A percentile compares a stretch with the other conserved stretches of the same genome.
These are phyloP conservation scores for Fusarium zealandicum DNA, from an alignment of 2,329 filamentous ascomycete species.

Conservation along the genomic window DNA sequence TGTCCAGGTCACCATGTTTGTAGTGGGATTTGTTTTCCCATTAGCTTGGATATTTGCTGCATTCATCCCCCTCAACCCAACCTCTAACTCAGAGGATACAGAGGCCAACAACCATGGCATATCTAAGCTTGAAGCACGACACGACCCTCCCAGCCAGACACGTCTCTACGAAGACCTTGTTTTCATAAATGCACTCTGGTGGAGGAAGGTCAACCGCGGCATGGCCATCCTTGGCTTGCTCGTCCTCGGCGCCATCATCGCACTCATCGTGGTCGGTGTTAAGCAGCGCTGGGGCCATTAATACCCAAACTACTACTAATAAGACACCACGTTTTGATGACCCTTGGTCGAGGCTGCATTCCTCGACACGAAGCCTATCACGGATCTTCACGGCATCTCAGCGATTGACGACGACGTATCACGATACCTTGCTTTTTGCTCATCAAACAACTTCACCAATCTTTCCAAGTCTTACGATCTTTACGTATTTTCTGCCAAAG, in stretches of 20 bases:
- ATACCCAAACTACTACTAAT: slow-evolving; percentile 18
- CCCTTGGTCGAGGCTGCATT: slow-evolving; percentile 5
- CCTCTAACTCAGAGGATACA: slow-evolving; percentile 60
- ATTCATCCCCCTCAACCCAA: slow-evolving; percentile 72
- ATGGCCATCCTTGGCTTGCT: slow-evolving; percentile 65
- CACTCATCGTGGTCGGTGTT: slow-evolving; percentile 61
- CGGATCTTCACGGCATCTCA: slow-evolving; percentile 35
- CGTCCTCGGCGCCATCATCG: slow-evolving; percentile 59
- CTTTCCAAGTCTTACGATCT: slow-evolving; percentile 31
- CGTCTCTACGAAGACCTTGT: slow-evolving; percentile 52
- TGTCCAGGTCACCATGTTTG: slow-evolving; percentile 77
- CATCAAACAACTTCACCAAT: slow-evolving; percentile 21
- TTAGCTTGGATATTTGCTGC: slow-evolving; percentile 86
- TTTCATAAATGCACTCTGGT: slow-evolving; percentile 64
- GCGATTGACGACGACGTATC: slow-evolving; percentile 40
- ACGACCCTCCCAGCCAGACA: slow-evolving; percentile 46
- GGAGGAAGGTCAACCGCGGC: slow-evolving; percentile 64
- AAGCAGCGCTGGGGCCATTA: slow-evolving; percentile 55
- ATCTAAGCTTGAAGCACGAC: slow-evolving; percentile 49
- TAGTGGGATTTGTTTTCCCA: slow-evolving; percentile 79
- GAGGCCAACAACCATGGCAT: slow-evolving; percentile 55
- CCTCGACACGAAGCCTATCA: slow-evolving; percentile 12
- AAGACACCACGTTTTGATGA: slow-evolving; percentile 31
- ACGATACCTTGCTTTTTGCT: slow-evolving; percentile 33
- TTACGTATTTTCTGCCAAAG: slow-evolving; percentile 26